These are phyloP conservation scores for Lizonia empirigonia DNA, from an alignment of 2,329 filamentous ascomycete species.

Conservation along the genomic window DNA sequence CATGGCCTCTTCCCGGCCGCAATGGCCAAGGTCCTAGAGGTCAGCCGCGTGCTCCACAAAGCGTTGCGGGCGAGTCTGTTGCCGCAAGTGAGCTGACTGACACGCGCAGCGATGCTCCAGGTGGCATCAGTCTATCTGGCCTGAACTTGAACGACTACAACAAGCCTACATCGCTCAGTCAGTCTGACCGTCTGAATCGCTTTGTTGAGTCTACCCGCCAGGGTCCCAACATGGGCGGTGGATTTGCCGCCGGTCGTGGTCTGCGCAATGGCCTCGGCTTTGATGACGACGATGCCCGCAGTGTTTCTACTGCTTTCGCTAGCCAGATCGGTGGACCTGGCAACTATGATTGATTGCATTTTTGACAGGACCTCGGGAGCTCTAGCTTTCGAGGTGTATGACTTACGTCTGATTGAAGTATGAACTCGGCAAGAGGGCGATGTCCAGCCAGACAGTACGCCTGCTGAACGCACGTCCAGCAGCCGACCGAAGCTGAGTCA, in stretches of 20 bases:
- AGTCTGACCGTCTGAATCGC: slow-evolving; percentile 89
- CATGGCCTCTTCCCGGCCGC: slow-evolving; percentile 83
- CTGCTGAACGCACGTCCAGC: background rate
- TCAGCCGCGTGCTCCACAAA: slow-evolving; percentile 68
- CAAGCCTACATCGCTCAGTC: slow-evolving; percentile 75
- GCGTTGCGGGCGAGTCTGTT: slow-evolving; percentile 88
- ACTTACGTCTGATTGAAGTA: slow-evolving; percentile 3
- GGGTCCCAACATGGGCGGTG: slow-evolving; percentile 51
- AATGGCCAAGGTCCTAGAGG: slow-evolving; percentile 69
- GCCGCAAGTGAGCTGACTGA: slow-evolving; percentile 91
- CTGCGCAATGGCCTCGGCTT: slow-evolving; percentile 50
- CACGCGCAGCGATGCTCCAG: slow-evolving; percentile 75
- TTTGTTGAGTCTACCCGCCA: slow-evolving; percentile 88
- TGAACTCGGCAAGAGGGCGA: background rate
- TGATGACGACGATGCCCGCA: slow-evolving; percentile 91
- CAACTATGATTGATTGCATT: slow-evolving; percentile 60
- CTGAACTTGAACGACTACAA: slow-evolving; percentile 73
- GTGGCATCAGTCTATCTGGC: slow-evolving; percentile 87
- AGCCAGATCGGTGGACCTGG: slow-evolving; percentile 83
- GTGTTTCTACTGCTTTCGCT: slow-evolving; percentile 93
- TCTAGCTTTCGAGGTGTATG: slow-evolving; percentile 1
- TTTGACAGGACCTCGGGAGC: slow-evolving; percentile 9
- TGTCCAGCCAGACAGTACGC: slow-evolving; percentile 1
- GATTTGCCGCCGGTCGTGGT: slow-evolving; percentile 52
- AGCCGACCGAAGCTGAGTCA: background rate